phyloP scores from a whole-genome alignment of 208 protist species.

The Wallacemonas sp. region DNA sequence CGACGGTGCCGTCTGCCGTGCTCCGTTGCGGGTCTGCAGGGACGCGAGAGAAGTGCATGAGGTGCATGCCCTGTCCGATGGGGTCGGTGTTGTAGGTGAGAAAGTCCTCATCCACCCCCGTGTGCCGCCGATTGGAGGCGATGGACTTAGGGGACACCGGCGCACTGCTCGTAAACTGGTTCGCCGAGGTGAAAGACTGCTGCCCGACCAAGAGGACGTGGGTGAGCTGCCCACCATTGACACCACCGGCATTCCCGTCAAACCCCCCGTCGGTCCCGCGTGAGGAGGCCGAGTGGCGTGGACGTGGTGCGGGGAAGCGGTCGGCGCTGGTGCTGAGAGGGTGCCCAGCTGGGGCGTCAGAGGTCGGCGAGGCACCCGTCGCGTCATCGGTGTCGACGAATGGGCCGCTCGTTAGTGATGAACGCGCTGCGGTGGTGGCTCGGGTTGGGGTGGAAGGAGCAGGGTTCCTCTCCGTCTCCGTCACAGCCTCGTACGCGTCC shows the following conservation, averaged over 20 bases:
- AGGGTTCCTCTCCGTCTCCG: too few relatives aligned
- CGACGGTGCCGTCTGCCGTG: too few relatives aligned
- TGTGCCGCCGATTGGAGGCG: neutral
- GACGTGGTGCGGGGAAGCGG: too few relatives aligned
- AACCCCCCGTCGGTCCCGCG: too few relatives aligned
- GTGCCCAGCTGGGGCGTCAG: neutral
- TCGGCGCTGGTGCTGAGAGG: neutral
- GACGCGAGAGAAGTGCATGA: neutral
- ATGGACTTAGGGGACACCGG: conserved; percentile 6
- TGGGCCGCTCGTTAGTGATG: too few relatives aligned
- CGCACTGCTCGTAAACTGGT: conserved; percentile 13
- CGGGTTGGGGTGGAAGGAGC: too few relatives aligned
- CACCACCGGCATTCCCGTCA: too few relatives aligned
- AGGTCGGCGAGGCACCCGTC: neutral
- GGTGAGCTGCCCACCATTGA: too few relatives aligned
- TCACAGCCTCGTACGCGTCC: too few relatives aligned
- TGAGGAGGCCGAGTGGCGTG: too few relatives aligned
- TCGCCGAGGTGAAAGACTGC: conserved; percentile 4
- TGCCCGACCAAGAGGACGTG: neutral
- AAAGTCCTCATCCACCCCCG: neutral
- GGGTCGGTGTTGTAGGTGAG: conserved; percentile 8
- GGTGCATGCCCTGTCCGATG: neutral
- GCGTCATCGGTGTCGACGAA: too few relatives aligned
- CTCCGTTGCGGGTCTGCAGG: neutral
- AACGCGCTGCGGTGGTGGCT: too few relatives aligned